phyloP scores from a whole-genome alignment of 306 rosid species.

The Inga laurina region DNA sequence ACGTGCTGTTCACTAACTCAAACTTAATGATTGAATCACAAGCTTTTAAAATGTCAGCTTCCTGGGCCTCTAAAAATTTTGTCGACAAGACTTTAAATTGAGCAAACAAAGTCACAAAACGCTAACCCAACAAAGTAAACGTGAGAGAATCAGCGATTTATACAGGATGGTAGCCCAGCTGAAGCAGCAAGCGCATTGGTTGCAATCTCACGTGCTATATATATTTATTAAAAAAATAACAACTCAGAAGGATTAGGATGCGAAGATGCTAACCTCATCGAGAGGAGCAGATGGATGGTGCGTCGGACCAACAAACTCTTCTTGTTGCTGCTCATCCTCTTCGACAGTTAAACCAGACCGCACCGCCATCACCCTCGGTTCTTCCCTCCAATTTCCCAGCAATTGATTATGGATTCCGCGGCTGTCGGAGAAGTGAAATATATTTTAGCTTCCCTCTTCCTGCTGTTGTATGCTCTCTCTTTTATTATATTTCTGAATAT shows the following conservation, averaged over 20 bases:
- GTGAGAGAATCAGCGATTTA: background rate
- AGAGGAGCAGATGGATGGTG: slow-evolving; percentile 75
- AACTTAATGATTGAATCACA: background rate
- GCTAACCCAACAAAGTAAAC: background rate
- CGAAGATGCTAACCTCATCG: slow-evolving; percentile 53
- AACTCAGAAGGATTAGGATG: slow-evolving; percentile 8
- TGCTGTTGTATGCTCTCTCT: too few species aligned
- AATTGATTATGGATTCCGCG: background rate
- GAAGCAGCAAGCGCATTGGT: background rate
- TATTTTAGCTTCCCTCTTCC: too few species aligned
- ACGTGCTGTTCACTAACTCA: background rate
- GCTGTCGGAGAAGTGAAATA: background rate
- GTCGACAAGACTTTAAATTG: background rate
- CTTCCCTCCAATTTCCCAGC: slow-evolving; percentile 41
- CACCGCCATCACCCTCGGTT: slow-evolving; percentile 44
- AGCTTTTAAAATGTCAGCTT: background rate
- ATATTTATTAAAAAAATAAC: background rate
- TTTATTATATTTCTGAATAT: too few species aligned
- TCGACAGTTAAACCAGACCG: slow-evolving; percentile 30
- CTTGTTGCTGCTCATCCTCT: slow-evolving; percentile 34
- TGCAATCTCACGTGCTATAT: background rate
- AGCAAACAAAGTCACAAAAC: background rate
- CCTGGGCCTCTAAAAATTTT: background rate
- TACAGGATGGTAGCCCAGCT: background rate
- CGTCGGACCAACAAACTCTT: slow-evolving; percentile 39